Conservation (phyloP, 306 rosid genomes). For the Glycyrrhiza uralensis region DNA sequence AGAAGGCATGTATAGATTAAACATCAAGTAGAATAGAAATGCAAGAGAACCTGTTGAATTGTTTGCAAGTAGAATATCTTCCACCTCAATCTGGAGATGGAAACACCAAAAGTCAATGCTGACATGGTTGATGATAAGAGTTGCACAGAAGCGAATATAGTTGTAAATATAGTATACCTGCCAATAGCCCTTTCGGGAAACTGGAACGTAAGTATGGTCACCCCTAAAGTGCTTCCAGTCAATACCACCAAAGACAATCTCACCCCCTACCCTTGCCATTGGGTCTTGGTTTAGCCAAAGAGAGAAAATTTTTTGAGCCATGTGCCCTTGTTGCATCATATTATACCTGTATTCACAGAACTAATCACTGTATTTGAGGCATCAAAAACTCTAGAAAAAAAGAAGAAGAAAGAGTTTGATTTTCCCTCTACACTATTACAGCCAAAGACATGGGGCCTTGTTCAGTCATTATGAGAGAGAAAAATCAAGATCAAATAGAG, state of each 20-base stretch:
- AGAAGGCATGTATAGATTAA: background rate
- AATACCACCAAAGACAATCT: slow-evolving; percentile 47
- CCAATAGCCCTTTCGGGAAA: slow-evolving; percentile 80
- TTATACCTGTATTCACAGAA: slow-evolving; percentile 36
- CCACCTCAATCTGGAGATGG: slow-evolving; percentile 28
- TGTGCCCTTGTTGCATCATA: slow-evolving; percentile 37
- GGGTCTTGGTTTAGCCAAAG: slow-evolving; percentile 43
- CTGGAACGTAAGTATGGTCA: slow-evolving; percentile 82
- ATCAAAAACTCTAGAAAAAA: background rate
- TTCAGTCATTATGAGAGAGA: background rate
- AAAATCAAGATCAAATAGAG: background rate
- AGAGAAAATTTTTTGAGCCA: slow-evolving; percentile 33
- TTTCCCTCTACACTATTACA: too few species aligned
- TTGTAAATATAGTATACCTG: slow-evolving; percentile 48
- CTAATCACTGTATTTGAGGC: background rate
- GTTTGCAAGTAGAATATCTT: slow-evolving; percentile 12
- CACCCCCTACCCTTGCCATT: slow-evolving; percentile 41
- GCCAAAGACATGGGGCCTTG: too few species aligned
- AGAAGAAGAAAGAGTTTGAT: background rate
- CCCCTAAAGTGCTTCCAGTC: slow-evolving; percentile 62
- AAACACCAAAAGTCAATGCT: slow-evolving; percentile 3
- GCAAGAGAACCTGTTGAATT: slow-evolving; percentile 31
- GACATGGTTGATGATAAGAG: slow-evolving; percentile 14
- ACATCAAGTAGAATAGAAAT: background rate
- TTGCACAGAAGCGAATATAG: background rate